Base-by-base conservation (phyloP, 192 early-diverging fungal genomes). In the Blastocladiella britannica region DNA sequence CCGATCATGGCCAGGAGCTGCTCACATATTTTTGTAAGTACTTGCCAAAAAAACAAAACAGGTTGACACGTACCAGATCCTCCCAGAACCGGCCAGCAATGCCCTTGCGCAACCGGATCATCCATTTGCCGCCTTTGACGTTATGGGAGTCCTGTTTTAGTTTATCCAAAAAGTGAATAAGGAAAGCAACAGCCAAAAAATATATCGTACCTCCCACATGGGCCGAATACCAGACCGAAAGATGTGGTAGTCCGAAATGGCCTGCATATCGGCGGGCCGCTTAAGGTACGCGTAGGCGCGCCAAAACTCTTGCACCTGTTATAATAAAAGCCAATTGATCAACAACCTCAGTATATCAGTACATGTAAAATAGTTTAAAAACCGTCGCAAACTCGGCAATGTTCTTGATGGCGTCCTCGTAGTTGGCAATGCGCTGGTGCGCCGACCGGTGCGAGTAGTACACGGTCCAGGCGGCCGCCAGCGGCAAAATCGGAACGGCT, bases 401-500 rank as follows among this genome's bases (percentile, higher is more conserved):
- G 59, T 80, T 80, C 60, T 84, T 85, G 85, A 96, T 91, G 1
- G 75, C 74, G 37, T 77, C 79, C 62, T 85, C 87, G 70, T 96
- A 96, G 72, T 91, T 82, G 64, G 73, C 60, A 55, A 90, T 83
- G 65, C 89, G 92, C 57, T 82, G 75, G 43, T 86, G 81, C 1
- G 89, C 87, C 28, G 81, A 72, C 28, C 90, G 83, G 72, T 91
- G 88, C 85, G 92, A 91, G 59, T 86, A 91, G 85, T 85, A 93
- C 68, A 89, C 88, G 26, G 87, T 82, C 89, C 89, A 93, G 7
- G 83, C 72, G 59, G 77, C 84, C 37, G 74, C 81, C 59, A 93
- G 71, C 43, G 83, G n/a, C n/a, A n/a, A n/a, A n/a, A n/a, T n/a
- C n/a, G n/a, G n/a, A n/a, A n/a, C n/a, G n/a, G n/a, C n/a, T n/a